phyloP scores from a whole-genome alignment of 345 rosid species.

The Luvunga scandens region DNA sequence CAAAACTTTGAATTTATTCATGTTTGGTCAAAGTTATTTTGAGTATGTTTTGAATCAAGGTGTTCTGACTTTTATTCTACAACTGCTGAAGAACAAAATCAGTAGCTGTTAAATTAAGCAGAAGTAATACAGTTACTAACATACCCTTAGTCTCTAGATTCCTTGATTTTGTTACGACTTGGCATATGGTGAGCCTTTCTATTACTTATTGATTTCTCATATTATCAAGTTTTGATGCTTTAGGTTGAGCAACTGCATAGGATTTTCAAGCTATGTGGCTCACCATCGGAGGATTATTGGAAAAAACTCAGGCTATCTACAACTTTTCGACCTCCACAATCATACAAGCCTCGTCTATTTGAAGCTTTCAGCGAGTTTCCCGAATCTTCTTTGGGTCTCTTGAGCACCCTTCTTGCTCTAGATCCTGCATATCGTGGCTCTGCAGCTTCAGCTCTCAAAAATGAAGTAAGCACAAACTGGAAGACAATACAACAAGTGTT shows the following conservation, averaged over 20 bases:
- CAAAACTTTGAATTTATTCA: background rate
- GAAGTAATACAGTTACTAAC: too few species aligned
- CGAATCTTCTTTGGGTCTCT: slow-evolving; percentile 45
- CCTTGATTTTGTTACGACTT: background rate
- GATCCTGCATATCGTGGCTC: slow-evolving; percentile 52
- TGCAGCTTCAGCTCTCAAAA: slow-evolving; percentile 45
- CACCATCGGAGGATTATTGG: slow-evolving; percentile 91
- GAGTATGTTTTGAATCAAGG: background rate
- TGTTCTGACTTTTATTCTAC: background rate
- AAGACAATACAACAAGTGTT: background rate
- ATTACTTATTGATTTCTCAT: background rate
- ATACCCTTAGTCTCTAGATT: background rate
- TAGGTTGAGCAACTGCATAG: slow-evolving; percentile 89
- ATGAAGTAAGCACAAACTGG: slow-evolving; percentile 32
- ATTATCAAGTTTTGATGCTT: background rate
- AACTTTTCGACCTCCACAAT: slow-evolving; percentile 48
- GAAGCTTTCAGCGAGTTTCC: slow-evolving; percentile 45
- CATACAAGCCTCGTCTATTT: slow-evolving; percentile 38
- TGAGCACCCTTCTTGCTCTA: slow-evolving; percentile 54
- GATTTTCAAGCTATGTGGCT: slow-evolving; percentile 80
- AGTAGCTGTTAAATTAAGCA: background rate
- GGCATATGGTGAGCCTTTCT: background rate
- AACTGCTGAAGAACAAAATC: too few species aligned
- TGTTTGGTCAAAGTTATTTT: background rate
- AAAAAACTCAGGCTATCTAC: slow-evolving; percentile 61